Evolutionary conservation across 495 filamentous ascomycete species (phyloP).

Genomic region (Parmelia sp.): DNA sequence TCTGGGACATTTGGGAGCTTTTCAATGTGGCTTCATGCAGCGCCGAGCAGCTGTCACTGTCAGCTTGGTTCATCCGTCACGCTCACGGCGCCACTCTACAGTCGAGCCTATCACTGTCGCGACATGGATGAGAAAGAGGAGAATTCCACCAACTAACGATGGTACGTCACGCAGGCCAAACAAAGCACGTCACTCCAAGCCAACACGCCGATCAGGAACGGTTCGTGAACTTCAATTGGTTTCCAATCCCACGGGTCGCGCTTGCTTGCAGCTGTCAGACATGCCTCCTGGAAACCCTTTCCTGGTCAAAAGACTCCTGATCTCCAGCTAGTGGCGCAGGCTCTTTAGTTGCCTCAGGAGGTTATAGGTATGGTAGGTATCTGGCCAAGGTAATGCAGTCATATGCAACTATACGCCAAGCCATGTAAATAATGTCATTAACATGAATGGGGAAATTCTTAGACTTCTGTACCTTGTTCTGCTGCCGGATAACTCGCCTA

Average conservation of each 20-base stretch:
- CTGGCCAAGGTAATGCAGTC: too few relatives aligned
- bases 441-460: too few relatives aligned
- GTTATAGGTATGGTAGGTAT: too few relatives aligned
- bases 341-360: too few relatives aligned
- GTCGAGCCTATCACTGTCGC: background rate
- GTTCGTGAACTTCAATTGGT: constrained; percentile 9
- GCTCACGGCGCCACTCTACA: background rate
- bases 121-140: background rate
- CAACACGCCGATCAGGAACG: constrained; percentile 5
- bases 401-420: too few relatives aligned
- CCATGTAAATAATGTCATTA: too few relatives aligned
- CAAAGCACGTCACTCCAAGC: constrained; percentile 5
- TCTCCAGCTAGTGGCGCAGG: constrained; percentile 10
- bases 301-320: constrained; percentile 13
- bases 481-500: background rate
- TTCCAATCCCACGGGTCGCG: constrained; percentile 8
- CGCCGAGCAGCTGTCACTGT: constrained; percentile 5
- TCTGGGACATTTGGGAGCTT: background rate
- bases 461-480: background rate
- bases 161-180: constrained; percentile 2
- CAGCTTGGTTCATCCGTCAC: constrained; percentile 3
- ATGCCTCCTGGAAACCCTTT: constrained; percentile 8
- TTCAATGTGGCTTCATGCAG: constrained; percentile 13
- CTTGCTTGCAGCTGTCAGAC: constrained; percentile 20
- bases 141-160: background rate